A percentile compares a stretch with the other conserved stretches of the same genome.
These are phyloP conservation scores for Xylariaceae sp. DNA, from an alignment of 2,329 filamentous ascomycete species.

Conservation along the genomic window DNA sequence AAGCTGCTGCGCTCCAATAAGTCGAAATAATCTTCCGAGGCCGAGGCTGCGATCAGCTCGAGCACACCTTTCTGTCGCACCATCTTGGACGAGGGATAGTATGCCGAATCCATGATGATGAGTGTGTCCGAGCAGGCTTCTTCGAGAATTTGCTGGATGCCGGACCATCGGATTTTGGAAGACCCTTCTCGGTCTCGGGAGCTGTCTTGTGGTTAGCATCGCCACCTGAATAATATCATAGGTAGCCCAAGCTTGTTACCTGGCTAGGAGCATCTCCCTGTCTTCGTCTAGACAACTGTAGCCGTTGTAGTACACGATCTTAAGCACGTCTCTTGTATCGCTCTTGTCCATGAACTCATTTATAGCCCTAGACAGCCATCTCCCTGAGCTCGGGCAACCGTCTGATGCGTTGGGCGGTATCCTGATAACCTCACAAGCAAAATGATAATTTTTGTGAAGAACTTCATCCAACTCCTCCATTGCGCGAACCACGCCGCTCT, in stretches of 20 bases:
- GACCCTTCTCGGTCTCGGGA: constrained; percentile 41
- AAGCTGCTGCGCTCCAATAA: constrained; percentile 48
- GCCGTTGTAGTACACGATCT: constrained; percentile 56
- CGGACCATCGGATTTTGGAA: constrained; percentile 50
- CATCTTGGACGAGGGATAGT: constrained; percentile 51
- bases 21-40: constrained; percentile 47
- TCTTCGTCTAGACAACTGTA: constrained; percentile 51
- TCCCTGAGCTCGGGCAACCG: constrained; percentile 44
- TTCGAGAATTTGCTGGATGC: constrained; percentile 53
- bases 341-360: constrained; percentile 49
- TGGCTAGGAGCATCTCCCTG: constrained; percentile 54
- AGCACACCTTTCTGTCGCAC: constrained; percentile 49
- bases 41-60: constrained; percentile 52
- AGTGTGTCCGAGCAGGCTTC: constrained; percentile 52
- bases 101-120: constrained; percentile 55
- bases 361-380: constrained; percentile 49
- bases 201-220: constrained; percentile 27
- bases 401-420: constrained; percentile 46
- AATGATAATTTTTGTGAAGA: constrained; percentile 49
- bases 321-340: constrained; percentile 52
- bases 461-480: constrained; percentile 46
- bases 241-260: constrained; percentile 32
- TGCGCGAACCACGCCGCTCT: constrained; percentile 34
- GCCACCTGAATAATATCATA: too few species aligned
- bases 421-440: constrained; percentile 41